Evolutionary conservation across 805 yeast genomes (phyloP), one percentile per base, ranked within the genome.

Genomic region (Zygoascus bituminiphila): DNA sequence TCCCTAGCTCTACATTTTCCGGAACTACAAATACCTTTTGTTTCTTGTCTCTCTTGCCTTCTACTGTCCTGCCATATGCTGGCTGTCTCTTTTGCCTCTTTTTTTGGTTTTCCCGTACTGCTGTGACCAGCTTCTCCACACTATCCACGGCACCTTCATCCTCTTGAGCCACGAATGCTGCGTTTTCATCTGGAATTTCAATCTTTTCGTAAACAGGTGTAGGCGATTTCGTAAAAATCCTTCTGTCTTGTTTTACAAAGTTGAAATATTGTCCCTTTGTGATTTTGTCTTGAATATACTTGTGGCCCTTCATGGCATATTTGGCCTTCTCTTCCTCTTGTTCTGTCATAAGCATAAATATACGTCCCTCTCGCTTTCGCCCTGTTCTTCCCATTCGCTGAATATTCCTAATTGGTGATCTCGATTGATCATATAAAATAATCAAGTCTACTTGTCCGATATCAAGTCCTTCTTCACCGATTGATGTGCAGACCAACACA

Each of bases 371-470:
- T 57, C 96, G 71, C 61, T 88, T 87, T 67, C 99, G 81, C 17
- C 98, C 99, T 0, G 99, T 93, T 68, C 99, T 79, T 23, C 99
- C 99, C 94, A 93, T 88, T 57, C 99, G 71, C 63, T 93, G 99
- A 37, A 93, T 76, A 57, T 85, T 88, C 51, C 94, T 86, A 49
- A 93, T 91, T 0, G 98, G 97, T 41, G 96, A 87, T 24, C 88
- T 75, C 0, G 97, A 88, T 0, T 96, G 86, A 60, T 93, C 98
- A 65, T 80, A 93, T 61, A 96, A 89, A 6, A 93, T 74, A 56
- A 93, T 91, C 57, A 93, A 63, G 64, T 93, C 98, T 46, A 93
- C 99, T 62, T 94, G 97, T 26, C 98, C 98, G 55, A 93, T 94
- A 70, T 93, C 98, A 54, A 93, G 73, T 41, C 99, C 99, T 71